Evolutionary conservation across 176 grass and related monocot species (phyloP).

Genomic region (Dactylis glomerata): DNA sequence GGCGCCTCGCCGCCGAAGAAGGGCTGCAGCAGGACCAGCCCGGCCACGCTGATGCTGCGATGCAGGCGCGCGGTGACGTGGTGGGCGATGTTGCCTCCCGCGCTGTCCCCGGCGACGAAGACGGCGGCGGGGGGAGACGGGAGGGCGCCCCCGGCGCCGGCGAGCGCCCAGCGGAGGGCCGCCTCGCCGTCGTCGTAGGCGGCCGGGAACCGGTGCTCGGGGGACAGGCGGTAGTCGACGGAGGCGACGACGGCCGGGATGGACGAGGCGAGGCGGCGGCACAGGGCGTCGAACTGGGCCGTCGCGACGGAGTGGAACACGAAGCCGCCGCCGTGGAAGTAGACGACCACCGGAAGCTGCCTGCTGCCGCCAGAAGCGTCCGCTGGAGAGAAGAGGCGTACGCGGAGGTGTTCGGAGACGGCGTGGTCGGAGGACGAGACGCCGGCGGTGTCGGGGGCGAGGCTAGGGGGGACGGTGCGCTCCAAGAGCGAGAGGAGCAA

Average conservation of each 20-base stretch:
- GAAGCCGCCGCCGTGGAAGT: slow-evolving; percentile 62
- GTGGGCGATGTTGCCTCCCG: slow-evolving; percentile 58
- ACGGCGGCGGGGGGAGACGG: slow-evolving; percentile 6
- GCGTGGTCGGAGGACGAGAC: slow-evolving; percentile 50
- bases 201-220: slow-evolving; percentile 32
- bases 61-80: slow-evolving; percentile 26
- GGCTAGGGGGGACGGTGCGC: not conserved
- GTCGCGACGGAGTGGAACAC: slow-evolving; percentile 32
- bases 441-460: slow-evolving; percentile 12
- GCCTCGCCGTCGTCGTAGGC: slow-evolving; percentile 51
- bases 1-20: slow-evolving; percentile 51
- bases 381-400: slow-evolving; percentile 25
- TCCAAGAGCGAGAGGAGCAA: slow-evolving; percentile 48
- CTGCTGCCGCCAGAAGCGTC: too few species aligned
- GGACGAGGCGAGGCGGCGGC: slow-evolving; percentile 27
- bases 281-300: slow-evolving; percentile 31
- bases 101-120: slow-evolving; percentile 59
- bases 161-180: slow-evolving; percentile 35
- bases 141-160: slow-evolving; percentile 20
- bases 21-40: slow-evolving; percentile 38
- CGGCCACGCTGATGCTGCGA: slow-evolving; percentile 1
- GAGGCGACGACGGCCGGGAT: slow-evolving; percentile 34
- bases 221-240: slow-evolving; percentile 48
- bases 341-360: slow-evolving; percentile 31
- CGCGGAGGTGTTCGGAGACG: slow-evolving; percentile 14